These are phyloP conservation scores for Oleoguttula mirabilis DNA, from an alignment of 495 filamentous ascomycete species.

Conservation along the genomic window DNA sequence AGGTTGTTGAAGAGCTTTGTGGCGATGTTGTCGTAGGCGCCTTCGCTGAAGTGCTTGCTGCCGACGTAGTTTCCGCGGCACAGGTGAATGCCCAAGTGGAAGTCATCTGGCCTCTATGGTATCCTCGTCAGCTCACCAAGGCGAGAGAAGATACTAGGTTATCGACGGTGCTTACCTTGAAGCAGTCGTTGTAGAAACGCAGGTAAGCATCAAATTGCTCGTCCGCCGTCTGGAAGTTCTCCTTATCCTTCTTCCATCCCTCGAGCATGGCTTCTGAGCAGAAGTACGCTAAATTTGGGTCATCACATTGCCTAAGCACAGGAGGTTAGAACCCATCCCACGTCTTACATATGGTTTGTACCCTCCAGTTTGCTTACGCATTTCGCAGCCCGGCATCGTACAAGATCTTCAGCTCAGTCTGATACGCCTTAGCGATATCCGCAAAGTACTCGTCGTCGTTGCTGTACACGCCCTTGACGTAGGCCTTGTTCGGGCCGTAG, in stretches of 20 bases:
- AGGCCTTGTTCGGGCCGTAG: slow-evolving; percentile 24
- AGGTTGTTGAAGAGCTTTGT: slow-evolving; percentile 65
- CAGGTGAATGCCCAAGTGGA: slow-evolving; percentile 51
- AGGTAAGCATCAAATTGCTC: slow-evolving; percentile 64
- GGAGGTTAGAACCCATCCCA: too few species aligned
- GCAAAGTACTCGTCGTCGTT: slow-evolving; percentile 30
- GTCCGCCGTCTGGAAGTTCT: slow-evolving; percentile 47
- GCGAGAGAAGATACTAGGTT: slow-evolving; percentile 23
- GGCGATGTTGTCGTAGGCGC: slow-evolving; percentile 69
- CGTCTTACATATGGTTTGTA: too few species aligned
- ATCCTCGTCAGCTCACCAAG: slow-evolving; percentile 22
- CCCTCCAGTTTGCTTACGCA: too few species aligned
- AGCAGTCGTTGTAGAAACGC: slow-evolving; percentile 61
- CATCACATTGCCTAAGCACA: slow-evolving; percentile 23
- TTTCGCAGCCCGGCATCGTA: slow-evolving; percentile 21
- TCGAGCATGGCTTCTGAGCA: slow-evolving; percentile 51
- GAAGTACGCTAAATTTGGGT: slow-evolving; percentile 38
- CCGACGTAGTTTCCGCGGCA: slow-evolving; percentile 75
- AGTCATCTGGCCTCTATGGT: slow-evolving; percentile 10
- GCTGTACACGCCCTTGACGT: slow-evolving; percentile 25
- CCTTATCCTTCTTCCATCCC: slow-evolving; percentile 45
- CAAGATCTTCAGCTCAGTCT: slow-evolving; percentile 24
- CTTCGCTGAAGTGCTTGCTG: slow-evolving; percentile 66
- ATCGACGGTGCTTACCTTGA: slow-evolving; percentile 42
- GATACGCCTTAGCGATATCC: slow-evolving; percentile 29